Conservation (phyloP, 495 filamentous ascomycete species). For the Glarea lozoyensis region DNA sequence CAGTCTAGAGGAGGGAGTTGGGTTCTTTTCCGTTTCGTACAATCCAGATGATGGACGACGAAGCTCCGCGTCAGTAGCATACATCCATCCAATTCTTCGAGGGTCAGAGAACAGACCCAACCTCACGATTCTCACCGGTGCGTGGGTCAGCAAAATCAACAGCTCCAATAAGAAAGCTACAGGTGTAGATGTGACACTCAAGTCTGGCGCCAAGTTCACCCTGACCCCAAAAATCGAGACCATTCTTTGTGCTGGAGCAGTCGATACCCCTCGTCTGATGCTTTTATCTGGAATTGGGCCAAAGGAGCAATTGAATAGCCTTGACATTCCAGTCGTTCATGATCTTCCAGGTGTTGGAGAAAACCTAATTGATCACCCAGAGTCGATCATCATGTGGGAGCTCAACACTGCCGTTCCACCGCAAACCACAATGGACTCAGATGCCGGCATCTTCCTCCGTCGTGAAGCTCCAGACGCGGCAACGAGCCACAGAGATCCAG, state of each 20-base stretch:
- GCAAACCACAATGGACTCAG: conserved; percentile 78
- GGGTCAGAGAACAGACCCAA: conserved; percentile 70
- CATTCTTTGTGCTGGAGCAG: conserved; percentile 67
- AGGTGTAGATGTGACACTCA: conserved; percentile 56
- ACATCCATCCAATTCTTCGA: conserved; percentile 75
- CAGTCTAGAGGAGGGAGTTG: conserved; percentile 59
- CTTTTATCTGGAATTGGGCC: conserved; percentile 73
- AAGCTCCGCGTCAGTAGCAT: conserved; percentile 74
- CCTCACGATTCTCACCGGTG: conserved; percentile 68
- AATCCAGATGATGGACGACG: conserved; percentile 72
- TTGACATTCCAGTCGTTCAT: conserved; percentile 60
- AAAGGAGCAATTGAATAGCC: conserved; percentile 47
- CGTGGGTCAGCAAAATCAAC: conserved; percentile 72
- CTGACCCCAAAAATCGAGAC: conserved; percentile 59
- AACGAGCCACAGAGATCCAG: conserved; percentile 24
- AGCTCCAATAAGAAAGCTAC: conserved; percentile 52
- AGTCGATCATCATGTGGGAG: conserved; percentile 56
- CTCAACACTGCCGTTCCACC: conserved; percentile 64
- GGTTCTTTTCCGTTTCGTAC: conserved; percentile 79
- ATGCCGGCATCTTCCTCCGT: conserved; percentile 76
- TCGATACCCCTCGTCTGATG: conserved; percentile 39
- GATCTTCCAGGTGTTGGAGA: conserved; percentile 72
- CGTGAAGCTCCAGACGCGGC: conserved; percentile 57
- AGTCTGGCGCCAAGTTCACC: conserved; percentile 51
- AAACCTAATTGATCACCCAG: conserved; percentile 55